A percentile compares a stretch with the other conserved stretches of the same genome.
These are phyloP conservation scores for Cyclotella atomus DNA, from an alignment of 108 stramenopile species.

Conservation along the genomic window DNA sequence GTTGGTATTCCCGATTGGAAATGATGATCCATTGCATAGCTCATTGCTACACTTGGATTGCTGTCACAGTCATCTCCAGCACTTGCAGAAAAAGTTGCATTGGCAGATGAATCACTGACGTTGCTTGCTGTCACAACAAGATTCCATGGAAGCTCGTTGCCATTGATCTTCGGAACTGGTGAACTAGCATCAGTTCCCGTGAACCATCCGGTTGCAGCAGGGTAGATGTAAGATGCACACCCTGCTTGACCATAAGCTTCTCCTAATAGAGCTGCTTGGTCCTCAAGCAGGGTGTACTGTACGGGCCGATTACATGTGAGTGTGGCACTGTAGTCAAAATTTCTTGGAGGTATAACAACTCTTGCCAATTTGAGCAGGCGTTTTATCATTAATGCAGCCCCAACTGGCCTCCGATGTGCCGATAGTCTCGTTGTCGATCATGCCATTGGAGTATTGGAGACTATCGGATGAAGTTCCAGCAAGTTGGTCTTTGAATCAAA, in stretches of 20 bases:
- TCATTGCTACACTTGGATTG: neutral
- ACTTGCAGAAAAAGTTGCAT: neutral
- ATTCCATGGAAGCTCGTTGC: neutral
- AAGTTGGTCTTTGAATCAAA: neutral
- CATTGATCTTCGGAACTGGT: neutral
- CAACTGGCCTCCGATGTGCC: neutral
- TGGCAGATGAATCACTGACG: neutral
- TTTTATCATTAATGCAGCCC: neutral
- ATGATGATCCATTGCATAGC: neutral
- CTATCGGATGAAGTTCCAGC: neutral
- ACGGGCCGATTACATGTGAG: neutral
- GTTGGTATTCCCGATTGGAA: neutral
- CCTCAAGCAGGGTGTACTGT: neutral
- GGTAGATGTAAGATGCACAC: too few relatives aligned
- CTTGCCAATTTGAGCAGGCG: neutral
- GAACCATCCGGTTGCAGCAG: neutral
- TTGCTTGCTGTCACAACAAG: conserved; percentile 1
- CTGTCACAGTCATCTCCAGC: conserved; percentile 1
- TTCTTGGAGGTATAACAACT: neutral
- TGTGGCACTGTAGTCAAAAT: neutral
- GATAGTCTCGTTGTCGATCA: neutral
- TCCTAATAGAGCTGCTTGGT: neutral
- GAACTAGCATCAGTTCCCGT: neutral
- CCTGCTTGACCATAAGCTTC: neutral
- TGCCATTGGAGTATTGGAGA: neutral